These are phyloP conservation scores for Sporisorium scitamineum DNA, from an alignment of 1,284 basidiomycete species.

Conservation along the genomic window DNA sequence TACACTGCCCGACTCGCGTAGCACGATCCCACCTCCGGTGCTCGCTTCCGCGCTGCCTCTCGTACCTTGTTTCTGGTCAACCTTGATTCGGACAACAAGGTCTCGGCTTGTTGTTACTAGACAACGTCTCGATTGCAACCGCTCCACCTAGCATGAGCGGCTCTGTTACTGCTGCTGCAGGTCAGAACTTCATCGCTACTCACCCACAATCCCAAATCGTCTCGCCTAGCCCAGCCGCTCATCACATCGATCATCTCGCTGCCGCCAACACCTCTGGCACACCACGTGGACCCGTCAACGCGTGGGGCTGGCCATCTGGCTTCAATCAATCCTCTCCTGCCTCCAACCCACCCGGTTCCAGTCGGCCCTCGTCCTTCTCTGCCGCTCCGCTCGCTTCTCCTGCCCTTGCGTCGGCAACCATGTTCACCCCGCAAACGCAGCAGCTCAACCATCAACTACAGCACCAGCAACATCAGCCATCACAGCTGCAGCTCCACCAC, in stretches of 20 bases:
- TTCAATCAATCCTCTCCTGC: slow-evolving; percentile 46
- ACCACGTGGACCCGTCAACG: slow-evolving; percentile 49
- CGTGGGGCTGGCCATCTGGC: slow-evolving; percentile 55
- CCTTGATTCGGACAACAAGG: slow-evolving; percentile 5
- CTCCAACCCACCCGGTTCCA: slow-evolving; percentile 25
- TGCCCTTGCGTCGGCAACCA: slow-evolving; percentile 29
- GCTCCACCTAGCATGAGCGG: slow-evolving; percentile 50
- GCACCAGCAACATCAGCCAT: slow-evolving; percentile 28
- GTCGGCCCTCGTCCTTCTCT: slow-evolving; percentile 21
- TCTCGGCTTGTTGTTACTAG: slow-evolving; percentile 15
- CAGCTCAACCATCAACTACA: slow-evolving; percentile 30
- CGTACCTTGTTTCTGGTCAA: slow-evolving; percentile 10
- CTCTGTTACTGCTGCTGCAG: slow-evolving; percentile 44
- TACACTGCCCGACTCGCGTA: neutral
- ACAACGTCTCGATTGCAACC: neutral
- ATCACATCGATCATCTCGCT: slow-evolving; percentile 26
- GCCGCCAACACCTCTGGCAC: slow-evolving; percentile 13
- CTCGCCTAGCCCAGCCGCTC: slow-evolving; percentile 27
- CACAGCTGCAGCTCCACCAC: slow-evolving; percentile 32
- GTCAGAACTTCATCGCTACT: slow-evolving; percentile 34
- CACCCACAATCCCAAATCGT: slow-evolving; percentile 26
- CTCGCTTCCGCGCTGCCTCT: neutral
- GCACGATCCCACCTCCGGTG: neutral
- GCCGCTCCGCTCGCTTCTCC: slow-evolving; percentile 30
- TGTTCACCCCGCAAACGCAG: slow-evolving; percentile 37